Evolutionary conservation across 2,329 filamentous ascomycete genomes (phyloP), one percentile per base, ranked within the genome.

Genomic region (Diaporthe sp.): DNA sequence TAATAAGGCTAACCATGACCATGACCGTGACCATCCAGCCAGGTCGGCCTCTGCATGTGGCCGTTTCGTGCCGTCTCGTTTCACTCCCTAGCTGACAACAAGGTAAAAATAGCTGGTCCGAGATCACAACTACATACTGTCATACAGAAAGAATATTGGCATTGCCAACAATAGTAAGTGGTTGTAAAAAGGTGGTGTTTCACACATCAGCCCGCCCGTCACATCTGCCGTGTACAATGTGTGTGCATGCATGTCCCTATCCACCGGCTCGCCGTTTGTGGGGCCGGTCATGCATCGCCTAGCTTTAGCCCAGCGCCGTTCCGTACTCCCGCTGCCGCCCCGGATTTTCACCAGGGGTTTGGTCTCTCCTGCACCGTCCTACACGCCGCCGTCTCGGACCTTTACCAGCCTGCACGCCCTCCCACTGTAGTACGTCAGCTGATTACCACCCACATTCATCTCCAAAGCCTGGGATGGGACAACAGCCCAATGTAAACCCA

Each of bases 41-140:
- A 42, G 37, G 22, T 13, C 31, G 44, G 62, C 62, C 65, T n/a
- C 12, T 22, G 31, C 6, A 12, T 37, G 34, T 34, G 65, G 65
- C 65, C 65, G 65, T 53, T 68, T 25, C 46, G 31, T 53, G 65
- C 31, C 31, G 65, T 53, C 44, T 42, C 8, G 65, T 68, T 68
- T 68, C 65, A 68, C 46, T 68, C 34, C 31, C 46, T 19, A 28
- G 61, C 39, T 44, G 39, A 49, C 61, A 65, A 12, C 19, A 34
- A 6, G 15, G 65, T 68, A 68, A 68, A 68, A 68, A 68, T 68
- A 68, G 65, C 51, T 28, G 31, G 65, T 8, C 61, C 17, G 49
- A 39, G 12, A 28, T 28, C n/a, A 68, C 61, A 46, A 19, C 42
- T 15, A 37, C 28, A 37, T n/a, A 34, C 53, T 49, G 19, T 10